phyloP scores from a whole-genome alignment of 495 filamentous ascomycete species.

The Aspergillus kassunensis region DNA sequence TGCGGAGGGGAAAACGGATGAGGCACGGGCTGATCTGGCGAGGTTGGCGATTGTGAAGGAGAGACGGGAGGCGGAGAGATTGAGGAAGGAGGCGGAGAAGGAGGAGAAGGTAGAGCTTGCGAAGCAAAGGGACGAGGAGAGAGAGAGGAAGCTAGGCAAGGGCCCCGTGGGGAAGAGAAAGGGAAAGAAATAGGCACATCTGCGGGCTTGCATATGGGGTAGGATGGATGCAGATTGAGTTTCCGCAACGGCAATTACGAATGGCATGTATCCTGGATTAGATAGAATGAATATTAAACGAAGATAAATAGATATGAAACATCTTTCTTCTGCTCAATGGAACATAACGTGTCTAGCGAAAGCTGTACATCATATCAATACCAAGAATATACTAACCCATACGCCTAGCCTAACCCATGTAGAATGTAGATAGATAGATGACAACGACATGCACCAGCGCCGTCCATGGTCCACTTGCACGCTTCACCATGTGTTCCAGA shows the following conservation, averaged over 20 bases:
- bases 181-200: conserved; percentile 3
- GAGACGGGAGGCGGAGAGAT: conserved; percentile 80
- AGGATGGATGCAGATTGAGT: too few species aligned
- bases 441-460: conserved; percentile 18
- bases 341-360: neutral
- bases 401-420: neutral
- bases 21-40: conserved; percentile 89
- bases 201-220: too few species aligned
- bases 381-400: neutral
- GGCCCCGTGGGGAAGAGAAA: conserved; percentile 41
- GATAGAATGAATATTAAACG: too few species aligned
- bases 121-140: conserved; percentile 38
- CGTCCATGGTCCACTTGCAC: conserved; percentile 1
- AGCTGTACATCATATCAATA: neutral
- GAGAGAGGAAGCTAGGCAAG: conserved; percentile 36
- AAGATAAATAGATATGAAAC: too few species aligned
- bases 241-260: too few species aligned
- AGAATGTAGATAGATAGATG: too few species aligned
- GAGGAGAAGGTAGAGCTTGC: conserved; percentile 65
- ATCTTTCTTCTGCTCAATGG: too few species aligned
- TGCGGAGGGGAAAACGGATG: conserved; percentile 93
- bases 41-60: conserved; percentile 74
- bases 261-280: too few species aligned
- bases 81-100: conserved; percentile 74
- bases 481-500: neutral